phyloP scores from a whole-genome alignment of 257 asterid genomes.

The Jasminum sambac region DNA sequence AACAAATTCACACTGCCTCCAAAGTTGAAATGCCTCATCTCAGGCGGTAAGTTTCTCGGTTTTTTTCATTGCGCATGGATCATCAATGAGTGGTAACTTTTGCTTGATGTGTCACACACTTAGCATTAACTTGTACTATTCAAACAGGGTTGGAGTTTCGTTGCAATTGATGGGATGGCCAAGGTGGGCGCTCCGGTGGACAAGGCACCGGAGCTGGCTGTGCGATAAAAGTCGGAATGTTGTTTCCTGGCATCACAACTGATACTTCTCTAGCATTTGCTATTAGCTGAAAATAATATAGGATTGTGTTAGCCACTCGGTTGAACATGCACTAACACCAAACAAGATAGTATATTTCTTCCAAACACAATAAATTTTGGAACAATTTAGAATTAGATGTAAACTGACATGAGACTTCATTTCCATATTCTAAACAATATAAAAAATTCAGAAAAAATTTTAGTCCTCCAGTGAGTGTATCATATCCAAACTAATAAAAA shows the following conservation, averaged over 20 bases:
- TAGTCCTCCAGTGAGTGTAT: no score
- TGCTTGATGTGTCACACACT: background rate
- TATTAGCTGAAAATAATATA: constrained; percentile 43
- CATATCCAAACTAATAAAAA: no score
- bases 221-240: constrained; percentile 75
- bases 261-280: constrained; percentile 70
- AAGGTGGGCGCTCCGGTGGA: constrained; percentile 67
- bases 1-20: no score
- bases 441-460: no score
- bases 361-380: background rate
- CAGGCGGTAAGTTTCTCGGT: no score
- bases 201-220: constrained; percentile 83
- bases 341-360: background rate
- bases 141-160: constrained; percentile 23
- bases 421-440: no score
- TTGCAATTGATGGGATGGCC: constrained; percentile 56
- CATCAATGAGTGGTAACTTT: no score
- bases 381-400: no score
- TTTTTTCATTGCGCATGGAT: no score
- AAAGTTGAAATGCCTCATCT: no score
- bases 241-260: constrained; percentile 88
- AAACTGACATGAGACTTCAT: no score
- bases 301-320: background rate
- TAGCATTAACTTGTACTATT: background rate
- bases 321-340: background rate